Base-by-base conservation (phyloP, 768 basidiomycete species). In the Suillus variegatus region DNA sequence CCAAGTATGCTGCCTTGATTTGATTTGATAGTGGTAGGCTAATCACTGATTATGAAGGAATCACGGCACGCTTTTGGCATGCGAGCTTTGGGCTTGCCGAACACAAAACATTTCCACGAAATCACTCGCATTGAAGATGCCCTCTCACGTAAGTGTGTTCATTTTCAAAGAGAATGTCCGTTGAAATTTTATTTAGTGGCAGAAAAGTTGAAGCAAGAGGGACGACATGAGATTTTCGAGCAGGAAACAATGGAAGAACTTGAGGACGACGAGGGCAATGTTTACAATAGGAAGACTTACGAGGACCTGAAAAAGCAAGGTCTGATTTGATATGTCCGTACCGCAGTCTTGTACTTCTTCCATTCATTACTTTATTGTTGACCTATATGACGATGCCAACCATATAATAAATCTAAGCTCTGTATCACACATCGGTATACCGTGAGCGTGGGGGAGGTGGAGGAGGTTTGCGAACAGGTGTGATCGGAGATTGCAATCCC, bases 51-150 rank as follows among this genome's bases (percentile, higher is more conserved):
- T 66, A 73, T 65, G 67, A 74, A 93, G 86, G 97, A 99, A 83
- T 93, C 94, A 35, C 85, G 96, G 63, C 97, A 99, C 79, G 93
- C 97, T 1, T 99, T 98, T 70, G 97, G 96, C 28, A 97, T 99
- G 95, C 90, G 95, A 57, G 95, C 97, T 13, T 85, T 99, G 36
- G 97, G 97, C 43, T 83, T 99, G 64, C 97, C 97, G 1, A 98
- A 98, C 69, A 99, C 97, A 2, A 98, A 97, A 78, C 97, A 99
- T 79, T 99, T 99, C 83, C 95, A 97, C 74, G 97, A 97, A 78
- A 98, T 99, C 66, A 99, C 95, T 32, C 88, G 91, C 61, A 99
- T 99, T 68, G 93, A 95, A 72, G 97, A 99, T 80, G 97, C 96
- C 0, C 86, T 99, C 64, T 87, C 95, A 40, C 82, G 97, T 98